Conservation (phyloP, 352 stramenopile genomes). For the Globisporangium spiculum region DNA sequence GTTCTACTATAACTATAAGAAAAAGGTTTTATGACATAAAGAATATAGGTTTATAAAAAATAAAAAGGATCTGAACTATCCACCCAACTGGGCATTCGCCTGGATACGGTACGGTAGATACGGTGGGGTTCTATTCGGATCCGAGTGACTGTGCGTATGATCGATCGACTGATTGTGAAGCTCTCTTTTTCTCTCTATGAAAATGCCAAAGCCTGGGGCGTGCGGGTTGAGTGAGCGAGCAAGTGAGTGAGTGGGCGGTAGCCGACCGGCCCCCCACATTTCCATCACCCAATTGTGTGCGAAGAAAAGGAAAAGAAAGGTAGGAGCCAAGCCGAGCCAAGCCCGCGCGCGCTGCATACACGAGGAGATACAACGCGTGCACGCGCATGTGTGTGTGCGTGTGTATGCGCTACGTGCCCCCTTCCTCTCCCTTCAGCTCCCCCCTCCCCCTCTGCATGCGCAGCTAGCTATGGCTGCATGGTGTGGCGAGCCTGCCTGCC, state of each 20-base stretch:
- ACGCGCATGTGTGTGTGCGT: not conserved
- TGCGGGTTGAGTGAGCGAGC: not conserved
- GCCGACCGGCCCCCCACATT: not conserved
- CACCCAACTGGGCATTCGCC: not conserved
- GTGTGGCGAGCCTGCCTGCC: not conserved
- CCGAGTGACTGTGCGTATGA: slow-evolving; percentile 6
- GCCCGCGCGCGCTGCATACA: not conserved
- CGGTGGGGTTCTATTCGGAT: not conserved
- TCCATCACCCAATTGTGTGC: slow-evolving; percentile 8
- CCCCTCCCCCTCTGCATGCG: not conserved
- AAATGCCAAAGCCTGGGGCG: not conserved
- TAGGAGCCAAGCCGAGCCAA: not conserved
- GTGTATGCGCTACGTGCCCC: not conserved
- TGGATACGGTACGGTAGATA: not conserved
- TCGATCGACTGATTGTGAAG: slow-evolving; percentile 2
- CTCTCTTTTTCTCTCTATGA: not conserved
- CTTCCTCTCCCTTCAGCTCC: not conserved
- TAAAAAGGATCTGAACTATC: not conserved
- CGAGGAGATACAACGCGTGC: not conserved
- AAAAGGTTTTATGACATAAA: not conserved
- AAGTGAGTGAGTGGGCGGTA: not conserved
- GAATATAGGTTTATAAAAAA: not conserved
- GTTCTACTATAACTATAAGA: not conserved
- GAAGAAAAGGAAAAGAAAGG: slow-evolving; percentile 16
- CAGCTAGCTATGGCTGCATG: not conserved